These are phyloP conservation scores for Knufia fluminis DNA, from an alignment of 2,329 filamentous ascomycete species.

Conservation along the genomic window DNA sequence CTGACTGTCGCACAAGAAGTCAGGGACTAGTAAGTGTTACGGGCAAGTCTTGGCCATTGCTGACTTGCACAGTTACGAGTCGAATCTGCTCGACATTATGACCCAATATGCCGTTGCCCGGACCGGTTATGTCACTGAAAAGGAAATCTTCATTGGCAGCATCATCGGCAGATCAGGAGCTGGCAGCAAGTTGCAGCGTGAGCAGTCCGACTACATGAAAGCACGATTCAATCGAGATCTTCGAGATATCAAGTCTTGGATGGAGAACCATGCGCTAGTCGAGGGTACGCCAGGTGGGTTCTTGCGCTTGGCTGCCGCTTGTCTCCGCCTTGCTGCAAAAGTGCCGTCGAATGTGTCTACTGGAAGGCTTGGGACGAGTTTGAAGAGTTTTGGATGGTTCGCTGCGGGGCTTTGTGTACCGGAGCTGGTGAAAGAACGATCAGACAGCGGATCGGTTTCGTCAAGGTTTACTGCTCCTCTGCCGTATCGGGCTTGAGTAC, in stretches of 20 bases:
- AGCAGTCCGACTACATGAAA: constrained; percentile 35
- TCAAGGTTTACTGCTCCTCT: too few species aligned
- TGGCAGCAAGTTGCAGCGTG: constrained; percentile 32
- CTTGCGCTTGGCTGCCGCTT: constrained; percentile 4
- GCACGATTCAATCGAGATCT: constrained; percentile 36
- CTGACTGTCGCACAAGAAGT: constrained; percentile 16
- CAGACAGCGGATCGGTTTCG: too few species aligned
- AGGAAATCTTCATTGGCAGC: constrained; percentile 49
- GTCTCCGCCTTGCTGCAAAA: neutral
- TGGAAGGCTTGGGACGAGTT: neutral
- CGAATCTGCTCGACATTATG: constrained; percentile 42
- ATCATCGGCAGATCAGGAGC: constrained; percentile 44
- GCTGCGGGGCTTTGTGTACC: constrained; percentile 14
- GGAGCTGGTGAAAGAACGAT: constrained; percentile 21
- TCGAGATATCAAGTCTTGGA: constrained; percentile 9
- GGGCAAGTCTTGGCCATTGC: neutral
- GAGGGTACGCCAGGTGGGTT: constrained; percentile 8
- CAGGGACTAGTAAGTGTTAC: constrained; percentile 13
- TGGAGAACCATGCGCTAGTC: neutral
- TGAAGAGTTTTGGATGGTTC: constrained; percentile 15
- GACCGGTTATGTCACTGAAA: constrained; percentile 37
- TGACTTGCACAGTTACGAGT: constrained; percentile 41
- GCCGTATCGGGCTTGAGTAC: too few species aligned
- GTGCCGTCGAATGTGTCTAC: neutral
- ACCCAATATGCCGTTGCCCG: constrained; percentile 35